Conservation (phyloP, 164 flowering plant species). For the Malania oleifera region DNA sequence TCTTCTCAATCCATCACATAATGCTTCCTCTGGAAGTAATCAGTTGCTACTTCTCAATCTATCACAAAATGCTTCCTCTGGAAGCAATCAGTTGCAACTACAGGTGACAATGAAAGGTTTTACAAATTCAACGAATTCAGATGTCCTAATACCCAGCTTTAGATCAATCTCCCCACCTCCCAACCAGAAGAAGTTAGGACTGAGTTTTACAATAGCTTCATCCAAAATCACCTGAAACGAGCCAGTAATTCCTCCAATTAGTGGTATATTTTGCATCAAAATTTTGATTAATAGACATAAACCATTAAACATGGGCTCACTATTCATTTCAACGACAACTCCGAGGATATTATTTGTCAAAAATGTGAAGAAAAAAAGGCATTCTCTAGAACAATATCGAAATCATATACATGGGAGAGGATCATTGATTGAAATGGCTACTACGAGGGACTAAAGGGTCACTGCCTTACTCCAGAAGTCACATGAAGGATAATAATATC, state of each 20-base stretch:
- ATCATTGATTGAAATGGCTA: no score
- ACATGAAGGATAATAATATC: no score
- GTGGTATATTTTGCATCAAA: background rate
- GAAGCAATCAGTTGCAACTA: slow-evolving; percentile 28
- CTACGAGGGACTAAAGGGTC: no score
- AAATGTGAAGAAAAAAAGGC: no score
- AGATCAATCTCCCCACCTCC: slow-evolving; percentile 91
- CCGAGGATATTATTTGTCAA: no score
- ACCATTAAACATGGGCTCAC: background rate
- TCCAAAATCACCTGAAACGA: slow-evolving; percentile 88
- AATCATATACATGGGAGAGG: no score
- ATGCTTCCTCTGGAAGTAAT: no score
- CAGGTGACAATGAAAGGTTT: slow-evolving; percentile 77
- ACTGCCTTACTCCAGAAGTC: no score
- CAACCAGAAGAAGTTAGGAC: slow-evolving; percentile 92
- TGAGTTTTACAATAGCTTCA: slow-evolving; percentile 76
- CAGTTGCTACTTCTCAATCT: no score
- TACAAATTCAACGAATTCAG: slow-evolving; percentile 63
- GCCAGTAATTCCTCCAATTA: background rate
- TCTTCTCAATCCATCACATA: no score
- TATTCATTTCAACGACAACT: no score
- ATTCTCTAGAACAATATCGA: no score
- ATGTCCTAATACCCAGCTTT: slow-evolving; percentile 81
- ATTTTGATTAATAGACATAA: background rate
- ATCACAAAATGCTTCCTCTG: background rate